phyloP scores from a whole-genome alignment of 176 grass and related monocot genomes.

The Oryza rufipogon region DNA sequence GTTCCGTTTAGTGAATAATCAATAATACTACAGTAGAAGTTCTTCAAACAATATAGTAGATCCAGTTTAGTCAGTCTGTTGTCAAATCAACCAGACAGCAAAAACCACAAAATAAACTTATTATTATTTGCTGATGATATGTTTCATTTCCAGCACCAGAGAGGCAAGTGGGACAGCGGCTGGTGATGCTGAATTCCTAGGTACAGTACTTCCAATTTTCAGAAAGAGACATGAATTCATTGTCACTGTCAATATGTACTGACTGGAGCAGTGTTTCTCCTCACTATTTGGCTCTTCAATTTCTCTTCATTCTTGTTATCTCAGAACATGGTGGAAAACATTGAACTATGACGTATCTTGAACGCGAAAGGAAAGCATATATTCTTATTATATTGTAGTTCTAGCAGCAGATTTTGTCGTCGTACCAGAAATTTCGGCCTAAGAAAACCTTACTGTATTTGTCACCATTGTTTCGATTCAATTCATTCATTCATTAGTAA shows the following conservation, averaged over 20 bases:
- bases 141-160: background rate
- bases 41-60: constrained; percentile 9
- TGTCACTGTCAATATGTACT: background rate
- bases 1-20: background rate
- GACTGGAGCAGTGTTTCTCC: background rate
- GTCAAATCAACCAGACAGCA: background rate
- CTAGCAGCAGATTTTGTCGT: background rate
- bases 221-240: constrained; percentile 17
- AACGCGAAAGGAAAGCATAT: background rate
- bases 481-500: background rate
- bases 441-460: background rate
- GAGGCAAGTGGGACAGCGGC: background rate
- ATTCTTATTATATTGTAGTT: background rate
- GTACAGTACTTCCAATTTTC: background rate
- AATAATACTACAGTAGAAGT: background rate
- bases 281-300: background rate
- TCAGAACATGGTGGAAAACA: background rate
- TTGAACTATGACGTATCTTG: background rate
- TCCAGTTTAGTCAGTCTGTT: background rate
- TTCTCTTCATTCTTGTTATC: background rate
- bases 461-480: background rate
- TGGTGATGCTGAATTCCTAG: background rate
- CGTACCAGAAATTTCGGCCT: background rate
- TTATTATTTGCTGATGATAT: background rate
- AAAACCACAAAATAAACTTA: constrained; percentile 14